Percentiles rank a stretch among this genome's conserved stretches.
phyloP scores from a whole-genome alignment of 2,329 filamentous ascomycete genomes.

The Rutstroemia sp. region DNA sequence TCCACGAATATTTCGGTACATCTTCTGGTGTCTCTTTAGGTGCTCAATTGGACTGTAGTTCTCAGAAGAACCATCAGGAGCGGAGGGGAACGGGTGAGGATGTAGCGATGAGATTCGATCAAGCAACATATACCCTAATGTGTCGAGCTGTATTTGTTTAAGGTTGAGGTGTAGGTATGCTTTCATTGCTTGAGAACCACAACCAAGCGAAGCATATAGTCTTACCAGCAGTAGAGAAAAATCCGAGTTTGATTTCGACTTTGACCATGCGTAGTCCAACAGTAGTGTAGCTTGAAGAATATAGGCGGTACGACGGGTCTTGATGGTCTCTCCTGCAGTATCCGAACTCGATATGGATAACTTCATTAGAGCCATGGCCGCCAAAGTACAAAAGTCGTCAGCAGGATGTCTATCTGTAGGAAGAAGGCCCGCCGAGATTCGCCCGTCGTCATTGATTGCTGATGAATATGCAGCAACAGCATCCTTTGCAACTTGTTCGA shows the following conservation, averaged over 20 bases:
- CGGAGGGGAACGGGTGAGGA: slow-evolving; percentile 26
- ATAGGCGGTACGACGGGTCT: slow-evolving; percentile 13
- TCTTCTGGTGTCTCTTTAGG: slow-evolving; percentile 24
- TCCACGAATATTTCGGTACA: slow-evolving; percentile 19
- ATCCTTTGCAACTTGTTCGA: slow-evolving; percentile 17
- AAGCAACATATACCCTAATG: slow-evolving; percentile 32
- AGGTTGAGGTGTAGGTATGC: slow-evolving; percentile 31
- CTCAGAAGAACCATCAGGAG: slow-evolving; percentile 13
- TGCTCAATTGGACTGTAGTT: slow-evolving; percentile 19
- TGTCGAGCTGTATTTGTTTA: slow-evolving; percentile 36
- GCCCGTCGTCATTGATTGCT: slow-evolving; percentile 21
- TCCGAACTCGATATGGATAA: slow-evolving; percentile 13
- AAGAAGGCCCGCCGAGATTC: slow-evolving; percentile 22
- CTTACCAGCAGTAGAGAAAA: slow-evolving; percentile 32
- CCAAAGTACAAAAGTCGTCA: slow-evolving; percentile 28
- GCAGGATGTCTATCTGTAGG: slow-evolving; percentile 30
- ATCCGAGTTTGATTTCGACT: slow-evolving; percentile 34
- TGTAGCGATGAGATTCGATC: slow-evolving; percentile 34
- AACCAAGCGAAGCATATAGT: slow-evolving; percentile 32
- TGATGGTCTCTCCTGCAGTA: slow-evolving; percentile 9
- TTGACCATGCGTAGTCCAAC: slow-evolving; percentile 27
- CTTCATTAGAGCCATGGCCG: slow-evolving; percentile 28
- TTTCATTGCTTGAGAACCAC: slow-evolving; percentile 31
- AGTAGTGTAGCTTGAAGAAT: slow-evolving; percentile 27
- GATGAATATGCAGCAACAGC: slow-evolving; percentile 18